Evolutionary conservation across 2,329 filamentous ascomycete genomes (phyloP).

Genomic region (Ceratocystis cubensis): DNA sequence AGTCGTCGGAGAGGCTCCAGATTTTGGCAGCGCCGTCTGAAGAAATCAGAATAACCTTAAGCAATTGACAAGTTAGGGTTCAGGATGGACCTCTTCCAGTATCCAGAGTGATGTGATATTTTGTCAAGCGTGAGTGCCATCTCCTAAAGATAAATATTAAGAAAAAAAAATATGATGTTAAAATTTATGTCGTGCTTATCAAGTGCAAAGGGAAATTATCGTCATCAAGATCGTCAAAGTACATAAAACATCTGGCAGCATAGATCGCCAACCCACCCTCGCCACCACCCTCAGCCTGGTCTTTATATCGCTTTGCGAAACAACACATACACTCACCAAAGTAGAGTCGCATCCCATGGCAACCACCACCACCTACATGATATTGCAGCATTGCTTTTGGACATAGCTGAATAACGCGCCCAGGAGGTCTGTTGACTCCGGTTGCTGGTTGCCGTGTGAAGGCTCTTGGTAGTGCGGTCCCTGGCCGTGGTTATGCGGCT

Average conservation of each 20-base stretch:
- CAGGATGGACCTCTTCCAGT: not conserved
- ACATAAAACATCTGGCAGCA: not conserved
- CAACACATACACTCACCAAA: not conserved
- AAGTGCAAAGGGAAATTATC: not conserved
- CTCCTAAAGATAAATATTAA: no score
- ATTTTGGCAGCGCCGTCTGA: constrained; percentile 1
- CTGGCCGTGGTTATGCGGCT: constrained; percentile 25
- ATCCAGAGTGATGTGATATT: not conserved
- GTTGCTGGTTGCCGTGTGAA: constrained; percentile 24
- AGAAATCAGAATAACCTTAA: constrained; percentile 5
- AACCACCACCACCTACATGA: constrained; percentile 46
- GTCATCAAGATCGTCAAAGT: constrained; percentile 12
- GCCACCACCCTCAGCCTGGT: not conserved
- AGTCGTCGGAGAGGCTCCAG: constrained; percentile 10
- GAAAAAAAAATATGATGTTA: not conserved
- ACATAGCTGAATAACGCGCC: constrained; percentile 34
- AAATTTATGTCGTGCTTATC: not conserved
- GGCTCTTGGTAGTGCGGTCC: constrained; percentile 6
- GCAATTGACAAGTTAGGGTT: not conserved
- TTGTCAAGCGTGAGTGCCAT: no score
- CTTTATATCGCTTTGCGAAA: not conserved
- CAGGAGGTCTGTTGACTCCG: constrained; percentile 33
- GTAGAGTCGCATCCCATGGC: not conserved
- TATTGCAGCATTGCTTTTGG: constrained; percentile 56
- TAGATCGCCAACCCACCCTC: not conserved